Conservation (phyloP, 768 basidiomycete species). For the Russula brevipes region DNA sequence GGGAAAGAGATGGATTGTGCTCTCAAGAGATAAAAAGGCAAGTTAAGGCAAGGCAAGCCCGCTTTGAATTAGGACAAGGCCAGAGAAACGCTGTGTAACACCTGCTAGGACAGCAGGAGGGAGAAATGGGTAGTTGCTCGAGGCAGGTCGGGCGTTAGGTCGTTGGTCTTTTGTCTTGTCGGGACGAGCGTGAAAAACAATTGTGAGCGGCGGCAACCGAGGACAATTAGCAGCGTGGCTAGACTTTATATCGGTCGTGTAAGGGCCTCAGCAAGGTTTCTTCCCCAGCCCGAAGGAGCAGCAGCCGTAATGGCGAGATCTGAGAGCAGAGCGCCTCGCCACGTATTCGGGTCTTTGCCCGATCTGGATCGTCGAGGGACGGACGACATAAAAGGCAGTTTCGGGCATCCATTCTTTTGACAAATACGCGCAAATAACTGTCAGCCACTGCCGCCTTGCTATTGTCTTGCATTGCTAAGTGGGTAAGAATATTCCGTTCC, state of each 20-base stretch:
- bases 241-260: conserved; percentile 19
- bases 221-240: conserved; percentile 21
- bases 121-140: conserved; percentile 24
- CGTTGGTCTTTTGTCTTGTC: conserved; percentile 24
- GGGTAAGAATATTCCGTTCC: conserved; percentile 20
- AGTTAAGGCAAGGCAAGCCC: conserved; percentile 18
- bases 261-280: conserved; percentile 1
- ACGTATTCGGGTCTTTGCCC: conserved; percentile 1
- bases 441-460: conserved; percentile 26
- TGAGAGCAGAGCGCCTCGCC: not conserved
- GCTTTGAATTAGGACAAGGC: conserved; percentile 11
- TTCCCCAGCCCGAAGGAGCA: conserved; percentile 11
- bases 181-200: conserved; percentile 23
- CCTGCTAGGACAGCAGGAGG: conserved; percentile 24
- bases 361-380: conserved; percentile 25
- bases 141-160: not conserved
- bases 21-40: conserved; percentile 18
- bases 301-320: conserved; percentile 25
- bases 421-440: conserved; percentile 20
- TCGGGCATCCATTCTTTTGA: conserved; percentile 18
- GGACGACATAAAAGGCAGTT: not conserved
- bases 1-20: not conserved
- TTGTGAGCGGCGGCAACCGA: conserved; percentile 26
- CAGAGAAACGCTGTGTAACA: conserved; percentile 10
- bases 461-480: conserved; percentile 23